These are phyloP conservation scores for Claviceps arundinis DNA, from an alignment of 2,329 filamentous ascomycete genomes.

Conservation along the genomic window DNA sequence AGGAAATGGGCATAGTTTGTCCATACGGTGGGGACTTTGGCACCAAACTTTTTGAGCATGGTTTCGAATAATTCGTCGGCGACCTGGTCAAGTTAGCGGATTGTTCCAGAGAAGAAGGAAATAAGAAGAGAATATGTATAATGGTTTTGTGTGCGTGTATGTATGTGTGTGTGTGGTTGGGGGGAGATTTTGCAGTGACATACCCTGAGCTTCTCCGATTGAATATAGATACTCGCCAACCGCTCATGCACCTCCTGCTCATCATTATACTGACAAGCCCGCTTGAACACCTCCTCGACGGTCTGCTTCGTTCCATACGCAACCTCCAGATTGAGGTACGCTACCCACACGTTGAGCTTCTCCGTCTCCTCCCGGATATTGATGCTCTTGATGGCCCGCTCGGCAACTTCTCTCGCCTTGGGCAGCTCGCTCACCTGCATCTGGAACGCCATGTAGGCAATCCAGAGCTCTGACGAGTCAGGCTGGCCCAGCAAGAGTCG, in stretches of 20 bases:
- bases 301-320: slow-evolving; percentile 74
- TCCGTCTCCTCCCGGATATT: slow-evolving; percentile 82
- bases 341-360: slow-evolving; percentile 92
- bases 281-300: slow-evolving; percentile 76
- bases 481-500: slow-evolving; percentile 82
- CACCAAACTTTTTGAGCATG: slow-evolving; percentile 81
- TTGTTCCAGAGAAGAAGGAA: not conserved
- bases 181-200: slow-evolving; percentile 16
- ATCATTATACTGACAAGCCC: slow-evolving; percentile 89
- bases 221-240: slow-evolving; percentile 87
- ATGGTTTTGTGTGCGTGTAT: not conserved
- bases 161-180: not conserved
- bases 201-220: slow-evolving; percentile 74
- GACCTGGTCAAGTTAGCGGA: slow-evolving; percentile 39
- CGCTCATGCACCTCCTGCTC: slow-evolving; percentile 79
- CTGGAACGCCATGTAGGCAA: slow-evolving; percentile 98
- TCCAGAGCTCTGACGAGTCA: slow-evolving; percentile 88
- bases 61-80: slow-evolving; percentile 78
- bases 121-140: not conserved
- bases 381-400: slow-evolving; percentile 83
- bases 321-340: slow-evolving; percentile 86
- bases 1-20: slow-evolving; percentile 92
- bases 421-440: slow-evolving; percentile 80
- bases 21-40: slow-evolving; percentile 69
- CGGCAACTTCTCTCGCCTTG: slow-evolving; percentile 77